A percentile compares a stretch with the other conserved stretches of the same genome.
These are phyloP conservation scores for Lachnellula subtilissima DNA, from an alignment of 2,329 filamentous ascomycete species.

Conservation along the genomic window DNA sequence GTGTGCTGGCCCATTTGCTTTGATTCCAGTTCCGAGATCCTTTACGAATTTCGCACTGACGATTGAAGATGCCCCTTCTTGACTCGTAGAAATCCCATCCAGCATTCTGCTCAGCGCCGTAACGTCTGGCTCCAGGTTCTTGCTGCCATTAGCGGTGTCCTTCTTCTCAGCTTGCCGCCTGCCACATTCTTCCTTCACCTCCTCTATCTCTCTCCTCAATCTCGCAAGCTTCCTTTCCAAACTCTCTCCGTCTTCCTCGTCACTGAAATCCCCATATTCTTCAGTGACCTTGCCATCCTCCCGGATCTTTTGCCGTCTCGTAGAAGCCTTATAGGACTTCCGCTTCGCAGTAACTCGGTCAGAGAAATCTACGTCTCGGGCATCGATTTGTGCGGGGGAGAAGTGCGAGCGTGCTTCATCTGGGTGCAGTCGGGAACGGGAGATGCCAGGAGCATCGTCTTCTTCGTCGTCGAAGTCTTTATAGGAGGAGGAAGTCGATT, in stretches of 20 bases:
- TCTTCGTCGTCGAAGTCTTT: conserved; percentile 60
- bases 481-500: conserved; percentile 49
- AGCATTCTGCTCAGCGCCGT: conserved; percentile 67
- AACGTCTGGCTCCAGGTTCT: conserved; percentile 51
- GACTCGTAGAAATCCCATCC: conserved; percentile 53
- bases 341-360: conserved; percentile 79
- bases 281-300: conserved; percentile 52
- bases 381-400: conserved; percentile 68
- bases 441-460: conserved; percentile 63
- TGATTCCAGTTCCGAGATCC: conserved; percentile 26
- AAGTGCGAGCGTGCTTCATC: conserved; percentile 79
- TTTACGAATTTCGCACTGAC: conserved; percentile 26
- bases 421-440: conserved; percentile 69
- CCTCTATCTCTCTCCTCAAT: conserved; percentile 76
- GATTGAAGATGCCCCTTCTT: conserved; percentile 11
- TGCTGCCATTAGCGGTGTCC: conserved; percentile 34
- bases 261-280: conserved; percentile 69
- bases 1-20: conserved; percentile 25
- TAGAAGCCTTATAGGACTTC: conserved; percentile 76
- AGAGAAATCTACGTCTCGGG: conserved; percentile 78
- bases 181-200: conserved; percentile 56
- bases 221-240: conserved; percentile 76
- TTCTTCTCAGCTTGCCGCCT: conserved; percentile 46
- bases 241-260: conserved; percentile 70
- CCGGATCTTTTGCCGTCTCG: conserved; percentile 58